Evolutionary conservation across 2,329 filamentous ascomycete species (phyloP), one percentile per base, ranked within the genome.

Genomic region (Fusarium chlamydosporum): DNA sequence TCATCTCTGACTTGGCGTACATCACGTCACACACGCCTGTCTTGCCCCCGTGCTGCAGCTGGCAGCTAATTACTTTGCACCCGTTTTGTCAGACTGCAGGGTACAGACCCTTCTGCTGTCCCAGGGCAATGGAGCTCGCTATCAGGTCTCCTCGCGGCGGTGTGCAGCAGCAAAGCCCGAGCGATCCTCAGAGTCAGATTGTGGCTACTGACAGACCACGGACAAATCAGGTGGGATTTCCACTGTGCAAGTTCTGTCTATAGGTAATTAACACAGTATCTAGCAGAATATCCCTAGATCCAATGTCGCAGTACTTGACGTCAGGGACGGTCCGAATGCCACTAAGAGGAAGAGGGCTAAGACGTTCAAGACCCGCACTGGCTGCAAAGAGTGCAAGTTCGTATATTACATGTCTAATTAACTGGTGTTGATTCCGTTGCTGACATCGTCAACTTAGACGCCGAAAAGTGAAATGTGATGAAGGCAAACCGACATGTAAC

Each of bases 401-500:
- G 70, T 68, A 45, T 29, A 18, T 38, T 68, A 45, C 33, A 18
- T 38, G 31, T 23, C 20, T 35, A 37, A 27, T 46, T n/a, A n/a
- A 27, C 47, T 67, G 42, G 53, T 54, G 12, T 6, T 20, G 4
- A 11, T 56, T 23, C 26, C 11, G 18, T 35, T 29, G 23, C 47
- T 51, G 23, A 51, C 47, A 20, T 27, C 1, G 13, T 18, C 4
- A 5, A 45, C 42, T 45, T n/a, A 73, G 72, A 45, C 65, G 68
- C 27, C 70, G 72, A 11, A 73, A 68, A 48, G 61, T 71, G 40
- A 74, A 74, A 55, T 74, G 72, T 35, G 72, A 74, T 33, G 68
- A 74, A 27, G 59, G 43, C 2, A 73, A 53, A 33, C 72, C 72
- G 15, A 47, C 56, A 2, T 74, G 72, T 35, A 35, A 63, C 26